These are phyloP conservation scores for Heliosperma pusillum DNA, from an alignment of 148 eudicot genomes.

Conservation along the genomic window DNA sequence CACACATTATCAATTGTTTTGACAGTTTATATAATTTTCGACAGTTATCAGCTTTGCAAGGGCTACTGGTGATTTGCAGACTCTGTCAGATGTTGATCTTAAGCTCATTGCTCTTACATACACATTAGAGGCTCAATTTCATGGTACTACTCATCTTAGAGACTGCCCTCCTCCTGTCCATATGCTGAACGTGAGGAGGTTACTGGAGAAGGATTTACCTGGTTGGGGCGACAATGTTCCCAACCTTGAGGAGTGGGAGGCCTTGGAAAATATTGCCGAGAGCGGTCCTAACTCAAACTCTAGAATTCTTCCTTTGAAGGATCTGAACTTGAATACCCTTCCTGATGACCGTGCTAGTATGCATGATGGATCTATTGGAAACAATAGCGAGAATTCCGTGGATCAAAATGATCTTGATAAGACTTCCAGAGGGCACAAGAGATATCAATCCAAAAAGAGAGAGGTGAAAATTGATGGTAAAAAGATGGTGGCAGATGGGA, in stretches of 20 bases:
- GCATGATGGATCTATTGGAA: slow-evolving; percentile 44
- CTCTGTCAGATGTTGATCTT: slow-evolving; percentile 92
- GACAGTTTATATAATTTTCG: slow-evolving; percentile 6
- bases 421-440: slow-evolving; percentile 37
- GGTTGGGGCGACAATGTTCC: slow-evolving; percentile 98
- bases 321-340: slow-evolving; percentile 55
- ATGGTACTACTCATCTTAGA: slow-evolving; percentile 79
- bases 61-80: slow-evolving; percentile 94
- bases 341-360: slow-evolving; percentile 29
- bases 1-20: no score
- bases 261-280: slow-evolving; percentile 50
- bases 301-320: slow-evolving; percentile 73
- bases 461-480: slow-evolving; percentile 82
- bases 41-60: slow-evolving; percentile 83
- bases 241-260: slow-evolving; percentile 94
- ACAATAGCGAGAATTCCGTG: slow-evolving; percentile 36
- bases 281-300: slow-evolving; percentile 37
- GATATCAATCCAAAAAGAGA: slow-evolving; percentile 50
- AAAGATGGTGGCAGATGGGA: slow-evolving; percentile 82
- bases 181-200: slow-evolving; percentile 68
- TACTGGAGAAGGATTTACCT: slow-evolving; percentile 89
- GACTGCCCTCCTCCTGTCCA: slow-evolving; percentile 81
- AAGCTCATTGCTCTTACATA: slow-evolving; percentile 96
- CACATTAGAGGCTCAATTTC: slow-evolving; percentile 77
- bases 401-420: slow-evolving; percentile 37